Evolutionary conservation across 2,329 filamentous ascomycete genomes (phyloP).

Genomic region (Lasiodiplodia gonubiensis): DNA sequence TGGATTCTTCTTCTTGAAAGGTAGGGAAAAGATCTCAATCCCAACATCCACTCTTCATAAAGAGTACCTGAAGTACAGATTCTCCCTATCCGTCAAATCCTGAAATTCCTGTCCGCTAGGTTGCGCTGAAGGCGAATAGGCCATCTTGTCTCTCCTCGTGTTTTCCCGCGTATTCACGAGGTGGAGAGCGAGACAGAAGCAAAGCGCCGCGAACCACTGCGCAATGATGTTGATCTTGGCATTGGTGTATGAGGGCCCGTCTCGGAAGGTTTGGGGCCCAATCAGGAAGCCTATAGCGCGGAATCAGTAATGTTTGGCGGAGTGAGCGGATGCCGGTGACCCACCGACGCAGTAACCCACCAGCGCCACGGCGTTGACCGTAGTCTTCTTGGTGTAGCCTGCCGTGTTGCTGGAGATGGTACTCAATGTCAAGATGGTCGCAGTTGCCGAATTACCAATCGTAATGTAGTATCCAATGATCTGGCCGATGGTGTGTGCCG

Average conservation of each 20-base stretch:
- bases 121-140: not conserved
- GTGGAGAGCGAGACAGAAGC: not conserved
- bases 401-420: constrained; percentile 5
- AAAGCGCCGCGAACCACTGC: constrained; percentile 12
- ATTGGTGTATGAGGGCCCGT: not conserved
- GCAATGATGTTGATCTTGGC: constrained; percentile 12
- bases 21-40: too few relatives aligned
- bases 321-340: not conserved
- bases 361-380: constrained; percentile 6
- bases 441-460: constrained; percentile 4
- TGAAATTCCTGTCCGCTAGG: not conserved
- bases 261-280: constrained; percentile 2
- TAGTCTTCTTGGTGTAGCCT: constrained; percentile 14
- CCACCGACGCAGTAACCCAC: constrained; percentile 8
- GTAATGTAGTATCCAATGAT: constrained; percentile 14
- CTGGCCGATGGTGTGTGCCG: not conserved
- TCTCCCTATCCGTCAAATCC: not conserved
- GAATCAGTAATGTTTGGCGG: not conserved
- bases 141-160: not conserved
- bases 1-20: too few relatives aligned
- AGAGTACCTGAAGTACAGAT: not conserved
- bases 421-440: constrained; percentile 10
- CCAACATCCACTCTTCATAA: not conserved
- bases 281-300: not conserved
- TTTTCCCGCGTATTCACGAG: not conserved